Evolutionary conservation across 2,329 filamentous ascomycete genomes (phyloP), one percentile per base, ranked within the genome.

Genomic region (Xylaria sp.): DNA sequence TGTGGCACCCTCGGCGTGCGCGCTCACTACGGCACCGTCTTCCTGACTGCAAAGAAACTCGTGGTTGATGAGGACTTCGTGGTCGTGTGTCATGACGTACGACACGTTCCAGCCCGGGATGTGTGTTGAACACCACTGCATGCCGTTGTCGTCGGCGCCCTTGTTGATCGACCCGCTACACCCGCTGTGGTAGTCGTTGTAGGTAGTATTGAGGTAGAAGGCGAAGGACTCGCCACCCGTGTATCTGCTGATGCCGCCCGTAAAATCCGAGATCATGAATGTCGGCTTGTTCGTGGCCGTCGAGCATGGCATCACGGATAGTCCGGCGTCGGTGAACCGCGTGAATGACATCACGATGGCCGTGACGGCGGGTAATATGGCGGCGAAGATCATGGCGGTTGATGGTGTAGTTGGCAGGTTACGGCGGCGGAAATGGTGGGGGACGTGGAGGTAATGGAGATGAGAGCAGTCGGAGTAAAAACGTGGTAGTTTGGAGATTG

Each of bases 31-130:
- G n/a, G 59, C 43, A 49, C 67, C 70, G 12, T 71, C 64, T 1
- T 39, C 20, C 58, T 43, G 61, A 23, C 66, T 71, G 58, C 71
- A 73, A 8, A 66, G 65, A 49, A 68, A 73, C 1, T 62, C 65
- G 49, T 71, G 67, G 43, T 62, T 64, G 46, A 73, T 9, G 15
- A 64, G 62, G 41, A 73, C 56, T 41, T 66, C 59, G 55, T 71
- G 62, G 52, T 61, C 43, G 51, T 54, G 60, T 46, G 69, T 70
- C 66, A 70, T 70, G 62, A 68, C 49, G 31, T 67, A 71, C 18
- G 71, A 73, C 25, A 51, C 67, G 39, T 73, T 73, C 66, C 64
- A 73, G 20, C 69, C 69, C 9, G 71, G 71, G 15, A 73, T 66
- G 2, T 61, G 62, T 5, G 69, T 68, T 20, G 57, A 62, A 39